phyloP scores from a whole-genome alignment of 2,329 filamentous ascomycete species.

The Leptographium flavum region DNA sequence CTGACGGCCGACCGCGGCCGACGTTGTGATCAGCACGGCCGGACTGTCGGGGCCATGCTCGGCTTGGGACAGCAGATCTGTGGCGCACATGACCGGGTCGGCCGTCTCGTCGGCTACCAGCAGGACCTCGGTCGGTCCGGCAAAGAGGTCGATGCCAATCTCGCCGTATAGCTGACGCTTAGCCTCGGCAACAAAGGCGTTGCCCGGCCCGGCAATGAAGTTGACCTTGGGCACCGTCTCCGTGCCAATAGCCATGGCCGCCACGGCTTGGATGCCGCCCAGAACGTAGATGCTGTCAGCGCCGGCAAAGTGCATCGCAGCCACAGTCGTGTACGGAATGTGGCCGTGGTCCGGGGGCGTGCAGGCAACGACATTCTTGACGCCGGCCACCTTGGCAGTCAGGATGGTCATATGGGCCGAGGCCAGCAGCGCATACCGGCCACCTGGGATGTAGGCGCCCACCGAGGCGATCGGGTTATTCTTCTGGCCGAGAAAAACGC shows the following conservation, averaged over 20 bases:
- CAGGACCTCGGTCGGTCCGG: constrained; percentile 37
- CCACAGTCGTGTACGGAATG: constrained; percentile 32
- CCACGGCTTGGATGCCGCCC: constrained; percentile 41
- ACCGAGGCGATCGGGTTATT: constrained; percentile 31
- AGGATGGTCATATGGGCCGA: constrained; percentile 41
- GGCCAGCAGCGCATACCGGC: constrained; percentile 36
- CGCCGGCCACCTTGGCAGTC: constrained; percentile 38
- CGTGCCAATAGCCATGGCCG: constrained; percentile 43
- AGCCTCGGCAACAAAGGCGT: constrained; percentile 38
- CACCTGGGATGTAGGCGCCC: constrained; percentile 32
- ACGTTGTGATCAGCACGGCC: constrained; percentile 33
- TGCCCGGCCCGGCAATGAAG: constrained; percentile 39
- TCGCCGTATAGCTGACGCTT: constrained; percentile 38
- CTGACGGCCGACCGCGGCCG: constrained; percentile 21
- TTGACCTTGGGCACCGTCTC: constrained; percentile 40
- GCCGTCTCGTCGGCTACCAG: constrained; percentile 33
- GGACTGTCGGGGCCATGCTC: constrained; percentile 38
- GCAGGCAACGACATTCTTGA: constrained; percentile 32
- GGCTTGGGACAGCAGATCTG: constrained; percentile 31
- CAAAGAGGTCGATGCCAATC: constrained; percentile 38
- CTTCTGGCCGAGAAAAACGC: constrained; percentile 34
- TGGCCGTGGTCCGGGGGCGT: constrained; percentile 35
- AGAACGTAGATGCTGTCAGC: constrained; percentile 36
- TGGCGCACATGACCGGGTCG: constrained; percentile 29
- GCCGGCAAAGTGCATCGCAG: constrained; percentile 33